Percentiles rank a stretch among this genome's conserved stretches.
Evolutionary conservation across 768 basidiomycete genomes (phyloP).

Genomic region (Omphalotus guepiniiformis): DNA sequence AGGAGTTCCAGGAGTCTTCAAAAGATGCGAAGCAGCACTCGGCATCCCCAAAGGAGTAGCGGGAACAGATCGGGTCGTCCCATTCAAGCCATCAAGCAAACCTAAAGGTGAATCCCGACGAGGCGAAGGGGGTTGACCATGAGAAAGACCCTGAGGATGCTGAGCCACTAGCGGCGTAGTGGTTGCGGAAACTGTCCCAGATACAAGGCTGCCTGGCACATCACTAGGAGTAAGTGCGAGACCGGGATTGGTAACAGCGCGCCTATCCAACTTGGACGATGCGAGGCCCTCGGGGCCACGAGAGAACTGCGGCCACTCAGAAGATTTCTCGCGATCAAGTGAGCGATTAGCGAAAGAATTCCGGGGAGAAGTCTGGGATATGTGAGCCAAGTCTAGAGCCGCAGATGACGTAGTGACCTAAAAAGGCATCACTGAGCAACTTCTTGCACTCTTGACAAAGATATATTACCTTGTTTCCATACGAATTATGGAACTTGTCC

Average conservation of each 20-base stretch:
- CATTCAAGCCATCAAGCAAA: constrained; percentile 53
- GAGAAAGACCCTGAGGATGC: constrained; percentile 47
- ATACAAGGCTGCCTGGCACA: constrained; percentile 18
- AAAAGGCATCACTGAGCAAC: background rate
- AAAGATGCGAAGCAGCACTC: constrained; percentile 41
- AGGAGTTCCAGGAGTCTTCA: constrained; percentile 70
- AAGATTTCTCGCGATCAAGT: constrained; percentile 67
- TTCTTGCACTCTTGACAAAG: constrained; percentile 2
- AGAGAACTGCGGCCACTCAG: constrained; percentile 93
- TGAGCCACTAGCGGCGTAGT: constrained; percentile 65
- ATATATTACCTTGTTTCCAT: constrained; percentile 55
- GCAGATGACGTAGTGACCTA: constrained; percentile 86
- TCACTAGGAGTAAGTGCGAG: constrained; percentile 58
- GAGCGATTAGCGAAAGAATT: constrained; percentile 53
- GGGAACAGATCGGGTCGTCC: constrained; percentile 74
- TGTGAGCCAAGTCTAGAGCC: constrained; percentile 88
- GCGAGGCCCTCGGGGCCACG: constrained; percentile 57
- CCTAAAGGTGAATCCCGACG: constrained; percentile 74
- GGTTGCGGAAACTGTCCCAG: constrained; percentile 57
- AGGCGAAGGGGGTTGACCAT: constrained; percentile 47
- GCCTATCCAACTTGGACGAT: constrained; percentile 53
- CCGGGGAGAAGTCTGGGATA: constrained; percentile 78
- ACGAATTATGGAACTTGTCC: constrained; percentile 72
- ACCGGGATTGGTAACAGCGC: constrained; percentile 71
- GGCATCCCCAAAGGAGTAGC: constrained; percentile 71